Base-by-base conservation (phyloP, 805 yeast species). In the Yarrowia divulgata region DNA sequence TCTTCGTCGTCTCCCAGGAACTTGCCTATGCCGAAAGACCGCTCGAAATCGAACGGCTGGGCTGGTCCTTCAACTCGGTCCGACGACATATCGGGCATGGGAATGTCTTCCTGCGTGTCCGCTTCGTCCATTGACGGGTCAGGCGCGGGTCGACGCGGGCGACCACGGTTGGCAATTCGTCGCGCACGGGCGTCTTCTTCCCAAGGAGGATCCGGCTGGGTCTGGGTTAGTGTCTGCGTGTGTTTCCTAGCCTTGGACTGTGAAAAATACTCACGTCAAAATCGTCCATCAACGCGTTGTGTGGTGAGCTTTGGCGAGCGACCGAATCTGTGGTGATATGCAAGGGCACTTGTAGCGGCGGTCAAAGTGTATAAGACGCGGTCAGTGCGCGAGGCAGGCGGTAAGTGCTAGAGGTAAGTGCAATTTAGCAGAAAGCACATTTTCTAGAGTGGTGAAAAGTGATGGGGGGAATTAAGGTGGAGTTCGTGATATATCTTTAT, bases 121-220 rank as follows among this genome's bases (percentile, higher is more conserved):
- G 37, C 57, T n/a, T 63, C 68, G 46, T 48, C 68, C 52, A 45
- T 35, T 4, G 4, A 0, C 29, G 67, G 52, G 67, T 45, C 55
- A 1, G 29, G 55, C 2, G 68, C n/a, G 2, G 46, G 57, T 12
- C 23, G 57, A 49, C 46, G 45, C 57, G 43, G 19, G 1, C 45
- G 45, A 32, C 55, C 55, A 14, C 52, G 60, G 29, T 37, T 14
- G 45, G 60, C 60, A 39, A 19, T 54, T 37, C 45, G 43, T 13
- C 52, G 23, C 10, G 52, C 67, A 10, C 34, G 16, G 35, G 48
- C 37, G 57, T 48, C 55, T 16, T 48, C 57, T 23, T 35, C 57
- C 57, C 68, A 63, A 8, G 8, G 40, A 7, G 68, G 48, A 37
- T 63, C 68, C 7, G 68, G 68, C 57, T 63, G 68, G 23, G 68